Conservation (phyloP, 225 moss, liverwort and hornwort species). For the Anthoceros angustus region DNA sequence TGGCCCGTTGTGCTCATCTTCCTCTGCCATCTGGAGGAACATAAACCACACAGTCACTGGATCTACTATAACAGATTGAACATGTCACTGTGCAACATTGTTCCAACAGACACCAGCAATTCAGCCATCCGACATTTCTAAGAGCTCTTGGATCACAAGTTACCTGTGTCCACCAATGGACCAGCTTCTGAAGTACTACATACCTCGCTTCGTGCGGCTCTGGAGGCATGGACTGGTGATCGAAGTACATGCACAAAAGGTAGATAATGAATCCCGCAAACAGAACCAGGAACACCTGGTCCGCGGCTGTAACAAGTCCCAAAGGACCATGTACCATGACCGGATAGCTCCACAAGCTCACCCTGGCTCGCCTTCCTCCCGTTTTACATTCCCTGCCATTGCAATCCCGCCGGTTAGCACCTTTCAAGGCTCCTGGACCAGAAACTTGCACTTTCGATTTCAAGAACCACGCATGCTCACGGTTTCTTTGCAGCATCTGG, state of each 20-base stretch:
- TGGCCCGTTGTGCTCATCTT: neutral
- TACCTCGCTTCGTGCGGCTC: neutral
- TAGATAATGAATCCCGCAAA: neutral
- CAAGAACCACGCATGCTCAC: neutral
- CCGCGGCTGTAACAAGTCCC: neutral
- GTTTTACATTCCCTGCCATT: neutral
- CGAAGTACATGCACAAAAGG: neutral
- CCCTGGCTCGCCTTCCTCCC: neutral
- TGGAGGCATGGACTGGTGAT: neutral
- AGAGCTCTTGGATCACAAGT: neutral
- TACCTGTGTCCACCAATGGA: neutral
- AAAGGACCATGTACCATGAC: neutral
- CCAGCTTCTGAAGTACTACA: neutral
- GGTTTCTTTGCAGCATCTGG: neutral
- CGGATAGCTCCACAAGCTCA: conserved; percentile 2
- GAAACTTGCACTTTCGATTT: no score
- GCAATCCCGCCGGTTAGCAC: no score
- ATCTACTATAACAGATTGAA: neutral
- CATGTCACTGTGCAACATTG: neutral
- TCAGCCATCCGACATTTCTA: neutral
- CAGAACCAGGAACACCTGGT: neutral
- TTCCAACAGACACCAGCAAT: neutral
- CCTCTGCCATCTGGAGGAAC: neutral
- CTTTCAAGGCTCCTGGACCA: no score
- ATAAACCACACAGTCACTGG: neutral